Evolutionary conservation across 805 yeast genomes (phyloP).

Genomic region (Spathaspora gorwiae): DNA sequence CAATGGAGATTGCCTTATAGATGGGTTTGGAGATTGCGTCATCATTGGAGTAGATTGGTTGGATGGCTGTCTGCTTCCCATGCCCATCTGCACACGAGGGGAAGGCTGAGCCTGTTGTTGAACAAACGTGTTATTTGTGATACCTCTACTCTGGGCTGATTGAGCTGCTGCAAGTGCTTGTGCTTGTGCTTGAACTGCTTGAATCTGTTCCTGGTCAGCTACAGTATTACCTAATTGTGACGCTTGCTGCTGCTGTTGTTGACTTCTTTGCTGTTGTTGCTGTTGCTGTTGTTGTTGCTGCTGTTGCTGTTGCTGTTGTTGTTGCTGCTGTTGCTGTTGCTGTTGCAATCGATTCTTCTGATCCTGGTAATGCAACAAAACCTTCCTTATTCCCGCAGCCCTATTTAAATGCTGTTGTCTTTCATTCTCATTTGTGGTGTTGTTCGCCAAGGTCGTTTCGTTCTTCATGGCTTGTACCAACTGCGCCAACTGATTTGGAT

Average conservation of each 20-base stretch:
- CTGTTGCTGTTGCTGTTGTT: conserved; percentile 5
- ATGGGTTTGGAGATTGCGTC: conserved; percentile 3
- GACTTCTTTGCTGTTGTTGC: conserved; percentile 22
- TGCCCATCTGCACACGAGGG: background rate
- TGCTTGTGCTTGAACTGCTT: conserved; percentile 19
- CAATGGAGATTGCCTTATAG: conserved; percentile 5
- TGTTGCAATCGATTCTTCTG: conserved; percentile 30
- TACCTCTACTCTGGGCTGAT: background rate
- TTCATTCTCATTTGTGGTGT: conserved; percentile 49
- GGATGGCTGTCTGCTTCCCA: conserved; percentile 1
- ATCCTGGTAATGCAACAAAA: conserved; percentile 51
- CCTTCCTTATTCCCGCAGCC: conserved; percentile 59
- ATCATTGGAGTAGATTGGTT: conserved; percentile 3
- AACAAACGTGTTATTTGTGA: background rate
- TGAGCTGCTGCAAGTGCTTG: conserved; percentile 7
- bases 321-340: conserved; percentile 8
- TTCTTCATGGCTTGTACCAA: conserved; percentile 46
- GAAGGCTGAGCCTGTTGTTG: conserved; percentile 8
- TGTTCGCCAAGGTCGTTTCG: conserved; percentile 58
- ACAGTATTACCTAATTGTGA: conserved; percentile 17
- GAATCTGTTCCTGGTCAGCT: conserved; percentile 22
- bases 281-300: conserved; percentile 34
- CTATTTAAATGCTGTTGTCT: conserved; percentile 60
- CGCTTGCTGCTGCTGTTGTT: conserved; percentile 15
- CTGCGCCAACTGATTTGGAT: conserved; percentile 8